Percentiles rank a stretch among this genome's conserved stretches.
Evolutionary conservation across 192 early-diverging fungal genomes (phyloP).

Genomic region (Coemansia sp.): DNA sequence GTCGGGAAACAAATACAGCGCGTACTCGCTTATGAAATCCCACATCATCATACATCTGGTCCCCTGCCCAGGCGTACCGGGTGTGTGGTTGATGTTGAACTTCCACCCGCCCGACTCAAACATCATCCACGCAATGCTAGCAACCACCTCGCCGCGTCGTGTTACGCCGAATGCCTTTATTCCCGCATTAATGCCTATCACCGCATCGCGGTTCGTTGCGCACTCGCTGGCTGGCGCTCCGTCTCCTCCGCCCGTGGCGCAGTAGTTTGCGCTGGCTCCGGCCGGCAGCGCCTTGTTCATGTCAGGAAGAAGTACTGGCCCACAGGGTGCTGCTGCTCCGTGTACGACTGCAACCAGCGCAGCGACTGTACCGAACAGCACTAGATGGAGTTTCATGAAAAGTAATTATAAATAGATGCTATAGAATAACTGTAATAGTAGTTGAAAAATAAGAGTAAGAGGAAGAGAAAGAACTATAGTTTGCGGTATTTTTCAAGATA

Average conservation of each 20-base stretch:
- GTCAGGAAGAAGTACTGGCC: constrained; percentile 1
- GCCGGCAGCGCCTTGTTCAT: background rate
- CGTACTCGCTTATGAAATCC: constrained; percentile 23
- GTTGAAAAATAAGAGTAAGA: background rate
- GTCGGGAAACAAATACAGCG: constrained; percentile 18
- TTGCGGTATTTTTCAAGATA: background rate
- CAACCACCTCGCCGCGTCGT: constrained; percentile 29
- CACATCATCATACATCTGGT: constrained; percentile 40
- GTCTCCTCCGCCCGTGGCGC: background rate
- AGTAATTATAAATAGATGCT: background rate
- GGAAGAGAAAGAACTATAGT: background rate
- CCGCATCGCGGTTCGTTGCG: constrained; percentile 19
- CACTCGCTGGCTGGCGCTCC: constrained; percentile 14
- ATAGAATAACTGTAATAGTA: background rate
- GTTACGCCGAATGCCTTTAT: constrained; percentile 25
- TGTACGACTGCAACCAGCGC: background rate
- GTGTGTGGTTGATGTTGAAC: constrained; percentile 31
- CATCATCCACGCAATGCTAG: constrained; percentile 26
- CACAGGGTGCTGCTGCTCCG: background rate
- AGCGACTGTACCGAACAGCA: background rate
- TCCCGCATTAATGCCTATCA: constrained; percentile 20
- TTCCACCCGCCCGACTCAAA: constrained; percentile 34
- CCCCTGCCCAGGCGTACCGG: constrained; percentile 25
- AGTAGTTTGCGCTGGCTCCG: background rate
- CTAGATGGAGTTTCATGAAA: background rate